These are phyloP conservation scores for Exobasidium rhododendri DNA, from an alignment of 1,284 basidiomycete genomes.

Conservation along the genomic window DNA sequence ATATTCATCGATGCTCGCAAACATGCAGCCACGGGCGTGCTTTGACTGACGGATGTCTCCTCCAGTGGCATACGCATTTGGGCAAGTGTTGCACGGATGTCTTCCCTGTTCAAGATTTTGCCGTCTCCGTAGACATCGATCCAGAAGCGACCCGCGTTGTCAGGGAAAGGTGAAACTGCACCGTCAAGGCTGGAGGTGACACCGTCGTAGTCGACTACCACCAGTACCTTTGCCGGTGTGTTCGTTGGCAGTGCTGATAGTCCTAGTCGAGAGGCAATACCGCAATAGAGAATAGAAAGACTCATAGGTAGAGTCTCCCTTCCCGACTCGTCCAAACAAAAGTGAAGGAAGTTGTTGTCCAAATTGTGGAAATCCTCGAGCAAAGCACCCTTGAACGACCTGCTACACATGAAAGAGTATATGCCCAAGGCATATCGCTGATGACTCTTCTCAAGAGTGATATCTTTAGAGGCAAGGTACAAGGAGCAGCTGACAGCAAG, in stretches of 20 bases:
- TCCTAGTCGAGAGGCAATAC: slow-evolving; percentile 30
- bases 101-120: slow-evolving; percentile 19
- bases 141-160: slow-evolving; percentile 23
- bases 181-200: background rate
- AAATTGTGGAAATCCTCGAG: slow-evolving; percentile 24
- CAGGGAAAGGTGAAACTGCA: background rate
- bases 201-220: slow-evolving; percentile 13
- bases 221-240: slow-evolving; percentile 29
- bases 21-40: slow-evolving; percentile 10
- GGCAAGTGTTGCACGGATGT: slow-evolving; percentile 10
- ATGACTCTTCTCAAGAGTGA: background rate
- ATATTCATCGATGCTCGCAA: slow-evolving; percentile 27
- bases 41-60: background rate
- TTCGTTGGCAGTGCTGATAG: slow-evolving; percentile 28
- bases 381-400: slow-evolving; percentile 25
- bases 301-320: slow-evolving; percentile 30
- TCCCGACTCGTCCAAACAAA: slow-evolving; percentile 29
- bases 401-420: slow-evolving; percentile 26
- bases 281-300: slow-evolving; percentile 32
- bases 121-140: slow-evolving; percentile 22
- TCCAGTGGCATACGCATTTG: background rate
- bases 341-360: slow-evolving; percentile 33
- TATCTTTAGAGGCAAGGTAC: slow-evolving; percentile 22
- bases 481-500: slow-evolving; percentile 32
- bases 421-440: slow-evolving; percentile 16